These are phyloP conservation scores for Eucalyptus erythrocorys DNA, from an alignment of 345 rosid genomes.

Conservation along the genomic window DNA sequence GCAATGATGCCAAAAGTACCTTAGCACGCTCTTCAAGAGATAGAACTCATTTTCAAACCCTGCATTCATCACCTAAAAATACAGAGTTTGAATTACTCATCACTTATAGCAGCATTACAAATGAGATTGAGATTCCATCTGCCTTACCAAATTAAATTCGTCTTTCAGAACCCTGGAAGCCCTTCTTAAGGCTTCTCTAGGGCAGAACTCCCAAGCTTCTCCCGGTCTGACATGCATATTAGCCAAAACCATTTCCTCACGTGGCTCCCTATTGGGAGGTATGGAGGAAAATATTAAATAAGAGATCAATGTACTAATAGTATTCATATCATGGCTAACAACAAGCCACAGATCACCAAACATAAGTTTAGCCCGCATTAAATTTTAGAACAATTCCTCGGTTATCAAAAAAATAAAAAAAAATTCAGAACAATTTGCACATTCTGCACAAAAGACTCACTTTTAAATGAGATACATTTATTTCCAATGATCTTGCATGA, in stretches of 20 bases:
- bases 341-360: not conserved
- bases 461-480: not conserved
- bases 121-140: not conserved
- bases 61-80: constrained; percentile 73
- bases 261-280: constrained; percentile 35
- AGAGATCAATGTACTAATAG: not conserved
- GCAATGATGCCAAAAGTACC: constrained; percentile 17
- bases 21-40: constrained; percentile 51
- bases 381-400: no score
- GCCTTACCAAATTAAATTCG: constrained; percentile 70
- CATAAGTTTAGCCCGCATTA: not conserved
- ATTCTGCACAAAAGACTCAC: not conserved
- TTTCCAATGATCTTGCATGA: not conserved
- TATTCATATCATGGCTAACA: not conserved
- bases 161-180: constrained; percentile 58
- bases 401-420: no score
- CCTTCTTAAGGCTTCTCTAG: constrained; percentile 75
- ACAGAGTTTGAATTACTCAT: not conserved
- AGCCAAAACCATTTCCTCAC: constrained; percentile 91
- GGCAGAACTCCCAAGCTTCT: constrained; percentile 93
- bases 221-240: constrained; percentile 85
- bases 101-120: not conserved
- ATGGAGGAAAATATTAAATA: not conserved
- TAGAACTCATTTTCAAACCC: constrained; percentile 94
- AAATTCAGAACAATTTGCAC: not conserved